Evolutionary conservation across 1,284 basidiomycete genomes (phyloP), one percentile per base, ranked within the genome.

Genomic region (Ustilago loliicola): DNA sequence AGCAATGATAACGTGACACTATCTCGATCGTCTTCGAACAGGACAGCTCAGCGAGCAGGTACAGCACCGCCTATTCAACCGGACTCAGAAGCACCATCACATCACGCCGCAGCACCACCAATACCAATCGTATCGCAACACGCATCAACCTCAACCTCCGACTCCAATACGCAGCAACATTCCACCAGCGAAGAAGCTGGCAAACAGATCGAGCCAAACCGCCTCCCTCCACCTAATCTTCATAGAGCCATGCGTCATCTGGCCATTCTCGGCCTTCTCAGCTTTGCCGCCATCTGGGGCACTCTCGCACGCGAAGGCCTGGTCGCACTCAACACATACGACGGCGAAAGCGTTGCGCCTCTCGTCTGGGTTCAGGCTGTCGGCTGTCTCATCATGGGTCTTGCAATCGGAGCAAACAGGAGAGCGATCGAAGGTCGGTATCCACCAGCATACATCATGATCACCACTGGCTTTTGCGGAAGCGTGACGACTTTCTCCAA

Each of bases 401-500:
- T 79, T 38, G 89, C 89, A 3, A 63, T 75, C 23, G 71, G 71
- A 15, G 55, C 64, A 17, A 82, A 83, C 29, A 52, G 67, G 25
- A 48, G 53, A 32, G 63, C 68, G 17, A 59, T 85, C 30, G 80
- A 85, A 53, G 61, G 54, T 13, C 40, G 59, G 15, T 83, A 83
- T 48, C 69, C 81, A 11, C 80, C 95, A 0, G 83, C 96, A 9
- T 96, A 95, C 86, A 93, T 93, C 5, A 94, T 93, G 47, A 86
- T 96, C 21, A 94, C 94, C 0, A 98, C 96, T 50, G 96, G 96
- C 4, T 94, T 97, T 85, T 98, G 96, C 83, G 97, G 96, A 1
- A 96, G 94, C 5, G 88, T 98, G 77, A 99, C 97, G 4, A 98
- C 96, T 0, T 99, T 98, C 88, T 97, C 95, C 4, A 90, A 92